A percentile compares a stretch with the other conserved stretches of the same genome.
Conservation (phyloP, 1,284 basidiomycete genomes). For the Microbotryum violaceum region DNA sequence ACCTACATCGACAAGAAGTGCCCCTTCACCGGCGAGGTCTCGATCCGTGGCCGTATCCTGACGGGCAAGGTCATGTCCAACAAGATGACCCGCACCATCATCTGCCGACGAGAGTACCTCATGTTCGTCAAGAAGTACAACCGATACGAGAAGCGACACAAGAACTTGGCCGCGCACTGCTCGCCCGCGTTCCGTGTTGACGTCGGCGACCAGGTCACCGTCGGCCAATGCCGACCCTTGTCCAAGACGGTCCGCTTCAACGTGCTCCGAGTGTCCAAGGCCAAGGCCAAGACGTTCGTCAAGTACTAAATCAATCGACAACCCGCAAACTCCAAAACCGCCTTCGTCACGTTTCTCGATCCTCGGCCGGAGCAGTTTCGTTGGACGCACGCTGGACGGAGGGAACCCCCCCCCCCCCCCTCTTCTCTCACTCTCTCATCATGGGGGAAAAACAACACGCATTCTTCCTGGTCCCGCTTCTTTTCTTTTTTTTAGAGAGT, state of each 20-base stretch:
- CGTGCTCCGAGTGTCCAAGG: constrained; percentile 24
- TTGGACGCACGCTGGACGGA: too few relatives aligned
- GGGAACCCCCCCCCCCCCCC: too few relatives aligned
- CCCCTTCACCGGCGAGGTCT: constrained; percentile 61
- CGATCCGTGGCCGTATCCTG: constrained; percentile 97
- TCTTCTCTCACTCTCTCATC: too few relatives aligned
- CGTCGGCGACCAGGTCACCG: constrained; percentile 83
- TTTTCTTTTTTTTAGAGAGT: too few relatives aligned
- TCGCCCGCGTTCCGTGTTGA: constrained; percentile 91
- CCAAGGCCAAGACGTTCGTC: constrained; percentile 21
- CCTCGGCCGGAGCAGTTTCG: too few relatives aligned
- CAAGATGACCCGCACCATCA: constrained; percentile 98
- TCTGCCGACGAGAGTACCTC: constrained; percentile 87
- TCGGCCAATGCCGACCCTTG: constrained; percentile 97
- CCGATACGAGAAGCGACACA: constrained; percentile 57
- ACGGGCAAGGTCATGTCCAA: constrained; percentile 96
- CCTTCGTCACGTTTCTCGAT: too few relatives aligned
- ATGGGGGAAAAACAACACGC: too few relatives aligned
- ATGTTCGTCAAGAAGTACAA: constrained; percentile 99
- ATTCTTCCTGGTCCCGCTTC: too few relatives aligned
- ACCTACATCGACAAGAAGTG: constrained; percentile 99
- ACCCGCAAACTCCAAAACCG: too few relatives aligned
- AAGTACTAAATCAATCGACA: constrained; percentile 5
- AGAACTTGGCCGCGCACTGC: constrained; percentile 94
- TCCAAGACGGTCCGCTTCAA: constrained; percentile 80